These are phyloP conservation scores for Chalara sp. DNA, from an alignment of 2,329 filamentous ascomycete species.

Conservation along the genomic window DNA sequence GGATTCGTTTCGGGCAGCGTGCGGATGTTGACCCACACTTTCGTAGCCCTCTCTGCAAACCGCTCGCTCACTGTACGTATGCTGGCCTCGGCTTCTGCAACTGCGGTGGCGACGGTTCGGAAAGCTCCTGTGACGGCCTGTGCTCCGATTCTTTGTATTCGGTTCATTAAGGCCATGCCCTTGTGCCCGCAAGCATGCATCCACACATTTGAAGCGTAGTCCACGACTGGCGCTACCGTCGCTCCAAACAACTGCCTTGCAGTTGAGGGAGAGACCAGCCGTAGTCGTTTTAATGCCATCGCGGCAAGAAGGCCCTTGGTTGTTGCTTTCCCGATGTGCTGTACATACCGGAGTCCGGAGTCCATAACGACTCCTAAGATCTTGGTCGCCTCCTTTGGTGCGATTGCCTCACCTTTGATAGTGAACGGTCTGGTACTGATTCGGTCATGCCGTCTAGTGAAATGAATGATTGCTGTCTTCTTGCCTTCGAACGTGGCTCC, in stretches of 20 bases:
- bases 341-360: slow-evolving; percentile 18
- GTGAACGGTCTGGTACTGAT: slow-evolving; percentile 3
- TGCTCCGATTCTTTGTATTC: slow-evolving; percentile 20
- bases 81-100: slow-evolving; percentile 20
- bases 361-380: slow-evolving; percentile 21
- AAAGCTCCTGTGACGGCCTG: slow-evolving; percentile 21
- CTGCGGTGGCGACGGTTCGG: slow-evolving; percentile 17
- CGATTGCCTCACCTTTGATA: slow-evolving; percentile 4
- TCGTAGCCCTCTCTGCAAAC: slow-evolving; percentile 13
- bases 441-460: slow-evolving; percentile 3
- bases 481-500: slow-evolving; percentile 20
- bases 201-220: slow-evolving; percentile 18
- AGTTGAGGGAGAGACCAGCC: slow-evolving; percentile 13
- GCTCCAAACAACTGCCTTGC: slow-evolving; percentile 19
- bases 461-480: slow-evolving; percentile 21
- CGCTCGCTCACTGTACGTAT: slow-evolving; percentile 14
- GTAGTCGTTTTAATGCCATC: slow-evolving; percentile 12
- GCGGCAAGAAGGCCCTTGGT: slow-evolving; percentile 18
- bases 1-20: slow-evolving; percentile 19
- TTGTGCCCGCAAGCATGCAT: slow-evolving; percentile 16
- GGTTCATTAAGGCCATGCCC: slow-evolving; percentile 7
- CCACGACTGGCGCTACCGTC: slow-evolving; percentile 6
- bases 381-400: slow-evolving; percentile 3
- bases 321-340: slow-evolving; percentile 18
- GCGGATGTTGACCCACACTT: slow-evolving; percentile 8